A percentile compares a stretch with the other conserved stretches of the same genome.
Conservation (phyloP, 73 alveolate species). For the Uronychia setigera region DNA sequence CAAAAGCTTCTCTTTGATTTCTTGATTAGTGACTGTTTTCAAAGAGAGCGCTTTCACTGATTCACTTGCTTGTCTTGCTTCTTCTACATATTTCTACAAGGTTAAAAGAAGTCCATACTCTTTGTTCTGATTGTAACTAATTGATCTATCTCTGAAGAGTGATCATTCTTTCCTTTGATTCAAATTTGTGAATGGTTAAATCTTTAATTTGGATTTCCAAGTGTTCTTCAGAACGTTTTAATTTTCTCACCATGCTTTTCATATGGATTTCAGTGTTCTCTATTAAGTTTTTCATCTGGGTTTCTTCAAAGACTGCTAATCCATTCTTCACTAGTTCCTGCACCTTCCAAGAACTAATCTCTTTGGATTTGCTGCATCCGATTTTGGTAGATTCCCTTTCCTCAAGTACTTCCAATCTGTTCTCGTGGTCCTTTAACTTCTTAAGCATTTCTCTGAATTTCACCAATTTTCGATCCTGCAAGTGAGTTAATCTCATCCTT, state of each 20-base stretch:
- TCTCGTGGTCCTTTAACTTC: too few relatives aligned
- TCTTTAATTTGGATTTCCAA: background rate
- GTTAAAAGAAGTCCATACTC: too few relatives aligned
- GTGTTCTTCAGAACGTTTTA: background rate
- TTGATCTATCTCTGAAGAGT: too few relatives aligned
- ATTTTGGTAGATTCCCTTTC: too few relatives aligned
- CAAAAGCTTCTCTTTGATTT: background rate
- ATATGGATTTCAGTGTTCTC: background rate
- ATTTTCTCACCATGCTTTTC: background rate
- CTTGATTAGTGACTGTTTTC: background rate
- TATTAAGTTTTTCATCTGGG: background rate
- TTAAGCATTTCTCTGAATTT: background rate
- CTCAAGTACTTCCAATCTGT: too few relatives aligned
- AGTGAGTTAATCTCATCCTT: background rate
- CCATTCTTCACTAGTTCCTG: background rate
- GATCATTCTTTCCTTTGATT: background rate
- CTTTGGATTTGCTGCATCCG: too few relatives aligned
- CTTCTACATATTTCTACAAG: background rate
- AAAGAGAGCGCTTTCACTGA: background rate
- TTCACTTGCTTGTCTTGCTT: background rate
- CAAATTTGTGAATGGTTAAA: background rate
- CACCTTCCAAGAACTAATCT: too few relatives aligned
- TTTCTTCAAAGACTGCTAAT: background rate
- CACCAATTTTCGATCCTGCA: background rate
- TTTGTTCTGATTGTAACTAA: too few relatives aligned